A percentile compares a stretch with the other conserved stretches of the same genome.
Conservation (phyloP, 306 rosid genomes). For the Cucurbita ficifolia region DNA sequence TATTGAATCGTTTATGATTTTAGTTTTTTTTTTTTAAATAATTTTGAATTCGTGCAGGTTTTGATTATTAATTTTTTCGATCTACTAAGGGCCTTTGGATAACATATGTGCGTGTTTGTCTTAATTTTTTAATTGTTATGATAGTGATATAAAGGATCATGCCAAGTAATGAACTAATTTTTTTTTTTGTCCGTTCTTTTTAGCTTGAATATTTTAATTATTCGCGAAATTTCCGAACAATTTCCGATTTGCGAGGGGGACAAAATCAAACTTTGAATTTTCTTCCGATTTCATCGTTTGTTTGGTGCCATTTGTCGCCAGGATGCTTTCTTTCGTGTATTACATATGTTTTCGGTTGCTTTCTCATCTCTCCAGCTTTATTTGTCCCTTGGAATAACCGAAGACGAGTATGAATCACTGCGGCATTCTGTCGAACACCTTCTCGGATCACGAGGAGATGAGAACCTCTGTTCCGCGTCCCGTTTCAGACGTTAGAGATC, state of each 20-base stretch:
- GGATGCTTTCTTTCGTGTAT: neutral
- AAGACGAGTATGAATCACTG: conserved; percentile 51
- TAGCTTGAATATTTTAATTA: neutral
- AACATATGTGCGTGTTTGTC: neutral
- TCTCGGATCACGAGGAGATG: conserved; percentile 51
- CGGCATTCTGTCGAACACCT: conserved; percentile 46
- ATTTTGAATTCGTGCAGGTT: neutral
- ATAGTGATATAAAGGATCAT: neutral
- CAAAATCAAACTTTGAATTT: conserved; percentile 2
- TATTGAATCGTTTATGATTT: neutral
- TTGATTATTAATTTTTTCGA: neutral
- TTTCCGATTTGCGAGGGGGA: conserved; percentile 5
- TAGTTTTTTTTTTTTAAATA: neutral
- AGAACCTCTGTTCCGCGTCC: conserved; percentile 17
- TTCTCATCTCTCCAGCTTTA: neutral
- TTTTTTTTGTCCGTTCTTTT: neutral
- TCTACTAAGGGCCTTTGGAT: neutral
- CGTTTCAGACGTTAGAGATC: conserved; percentile 20
- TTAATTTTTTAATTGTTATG: neutral
- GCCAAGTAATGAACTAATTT: neutral
- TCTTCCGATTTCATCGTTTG: conserved; percentile 2
- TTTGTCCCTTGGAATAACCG: conserved; percentile 1
- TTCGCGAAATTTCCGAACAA: neutral
- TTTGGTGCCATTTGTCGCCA: conserved; percentile 3
- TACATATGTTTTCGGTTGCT: neutral